These are phyloP conservation scores for Botryotinia globosa DNA, from an alignment of 2,329 filamentous ascomycete genomes.

Conservation along the genomic window DNA sequence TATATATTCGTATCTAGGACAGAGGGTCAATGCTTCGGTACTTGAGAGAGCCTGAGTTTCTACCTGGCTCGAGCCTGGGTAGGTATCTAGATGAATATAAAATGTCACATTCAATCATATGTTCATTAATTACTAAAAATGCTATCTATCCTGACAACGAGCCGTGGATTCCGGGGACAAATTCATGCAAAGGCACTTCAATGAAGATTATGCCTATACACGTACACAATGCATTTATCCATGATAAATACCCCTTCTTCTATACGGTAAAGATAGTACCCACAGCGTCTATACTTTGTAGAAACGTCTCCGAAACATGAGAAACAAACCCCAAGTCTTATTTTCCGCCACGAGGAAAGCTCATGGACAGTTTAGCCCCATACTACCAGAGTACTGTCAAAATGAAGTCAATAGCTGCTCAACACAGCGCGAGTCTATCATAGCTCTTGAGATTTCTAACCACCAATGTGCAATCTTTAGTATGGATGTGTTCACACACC, in stretches of 20 bases:
- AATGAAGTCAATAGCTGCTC: background rate
- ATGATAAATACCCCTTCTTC: background rate
- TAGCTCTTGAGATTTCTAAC: background rate
- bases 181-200: background rate
- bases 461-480: background rate
- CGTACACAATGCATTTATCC: background rate
- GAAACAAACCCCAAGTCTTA: background rate
- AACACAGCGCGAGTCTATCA: background rate
- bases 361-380: background rate
- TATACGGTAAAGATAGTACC: background rate
- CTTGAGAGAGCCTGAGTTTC: background rate
- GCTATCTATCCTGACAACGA: background rate
- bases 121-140: background rate
- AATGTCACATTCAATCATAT: background rate
- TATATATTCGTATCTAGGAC: background rate
- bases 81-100: background rate
- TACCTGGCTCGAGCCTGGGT: no score
- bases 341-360: background rate
- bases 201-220: background rate
- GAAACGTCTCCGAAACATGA: conserved; percentile 15
- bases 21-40: background rate
- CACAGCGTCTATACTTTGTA: conserved; percentile 7
- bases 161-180: background rate
- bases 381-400: background rate
- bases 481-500: background rate